Base-by-base conservation (phyloP, 169 alveolate species). In the Cryptosporidium meleagridis region DNA sequence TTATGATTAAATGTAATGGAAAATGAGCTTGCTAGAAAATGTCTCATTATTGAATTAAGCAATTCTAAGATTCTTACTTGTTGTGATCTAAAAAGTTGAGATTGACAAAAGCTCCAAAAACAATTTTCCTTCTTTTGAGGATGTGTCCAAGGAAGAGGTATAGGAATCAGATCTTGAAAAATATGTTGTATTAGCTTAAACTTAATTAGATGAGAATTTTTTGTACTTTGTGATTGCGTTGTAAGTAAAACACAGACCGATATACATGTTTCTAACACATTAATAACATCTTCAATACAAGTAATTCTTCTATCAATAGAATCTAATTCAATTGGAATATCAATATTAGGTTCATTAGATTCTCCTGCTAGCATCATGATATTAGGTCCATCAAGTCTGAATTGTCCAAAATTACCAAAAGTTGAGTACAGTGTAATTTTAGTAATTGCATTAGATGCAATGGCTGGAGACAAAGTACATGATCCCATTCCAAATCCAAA, bases 321-420 rank as follows among this genome's bases (percentile, higher is more conserved):
- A 59, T 59, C 87, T n/a, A 75, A 9, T 33, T 75, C 87, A 6
- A 75, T 45, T 7, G 87, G 87, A n/a, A 75, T 75, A 26, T 75
- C 87, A 5, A 75, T 72, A 37, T n/a, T 59, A n/a, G 87, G 75
- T 33, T 75, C 87, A 10, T 21, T 85, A 10, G 95, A 53, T 14
- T 94, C 95, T 61, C 92, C 93, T 4, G 95, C 95, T 52, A 93
- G 86, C 71, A 91, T 87, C 89, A 91, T 93, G 21, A 93, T 94
- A 58, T 93, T 93, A 26, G 94, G 92, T 5, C 95, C 95, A 67
- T 93, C 95, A n/a, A 93, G 84, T 69, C 95, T 92, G 91, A 93
- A 93, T 70, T 92, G 91, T 14, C 95, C 95, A 48, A 86, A 93
- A 67, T 93, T 92, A 16, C 37, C 86, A 58, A 93, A 93, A 51